A percentile compares a stretch with the other conserved stretches of the same genome.
These are phyloP conservation scores for Wickerhamomyces hampshirensis DNA, from an alignment of 805 yeast genomes.

Conservation along the genomic window DNA sequence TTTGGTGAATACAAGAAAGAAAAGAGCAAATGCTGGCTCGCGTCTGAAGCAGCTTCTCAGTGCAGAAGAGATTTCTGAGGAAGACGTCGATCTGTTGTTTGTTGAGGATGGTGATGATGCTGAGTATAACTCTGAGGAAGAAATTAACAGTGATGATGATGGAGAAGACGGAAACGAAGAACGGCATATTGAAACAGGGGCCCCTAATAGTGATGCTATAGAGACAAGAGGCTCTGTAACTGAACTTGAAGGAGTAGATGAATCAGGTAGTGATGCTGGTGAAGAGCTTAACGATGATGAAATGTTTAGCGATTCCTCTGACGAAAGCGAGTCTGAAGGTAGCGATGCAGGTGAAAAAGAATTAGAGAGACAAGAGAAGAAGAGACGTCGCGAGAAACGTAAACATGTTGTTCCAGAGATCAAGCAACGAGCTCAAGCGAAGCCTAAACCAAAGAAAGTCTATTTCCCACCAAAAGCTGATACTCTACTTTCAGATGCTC, in stretches of 20 bases:
- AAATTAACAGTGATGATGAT: slow-evolving; percentile 27
- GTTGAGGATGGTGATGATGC: slow-evolving; percentile 57
- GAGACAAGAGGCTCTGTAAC: slow-evolving; percentile 21
- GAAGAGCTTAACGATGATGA: slow-evolving; percentile 35
- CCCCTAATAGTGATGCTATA: slow-evolving; percentile 13
- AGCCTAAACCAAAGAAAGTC: slow-evolving; percentile 28
- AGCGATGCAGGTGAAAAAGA: slow-evolving; percentile 70
- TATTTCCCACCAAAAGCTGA: slow-evolving; percentile 41
- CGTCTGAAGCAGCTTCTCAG: slow-evolving; percentile 68
- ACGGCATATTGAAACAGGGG: slow-evolving; percentile 14
- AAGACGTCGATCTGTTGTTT: slow-evolving; percentile 68
- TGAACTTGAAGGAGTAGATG: slow-evolving; percentile 6
- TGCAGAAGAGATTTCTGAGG: slow-evolving; percentile 55
- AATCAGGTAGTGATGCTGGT: slow-evolving; percentile 7
- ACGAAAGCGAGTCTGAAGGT: slow-evolving; percentile 45
- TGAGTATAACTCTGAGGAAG: slow-evolving; percentile 35
- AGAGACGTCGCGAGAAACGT: slow-evolving; percentile 23
- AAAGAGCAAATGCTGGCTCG: slow-evolving; percentile 89
- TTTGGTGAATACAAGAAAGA: slow-evolving; percentile 70
- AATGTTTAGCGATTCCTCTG: slow-evolving; percentile 48
- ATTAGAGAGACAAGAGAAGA: slow-evolving; percentile 41
- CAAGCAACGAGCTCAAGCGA: slow-evolving; percentile 25
- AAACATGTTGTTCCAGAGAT: slow-evolving; percentile 29
- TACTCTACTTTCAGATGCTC: slow-evolving; percentile 42
- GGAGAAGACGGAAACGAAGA: slow-evolving; percentile 23